Percentiles rank a stretch among this genome's conserved stretches.
Conservation (phyloP, 2,329 filamentous ascomycete species). For the Curvularia hawaiiensis region DNA sequence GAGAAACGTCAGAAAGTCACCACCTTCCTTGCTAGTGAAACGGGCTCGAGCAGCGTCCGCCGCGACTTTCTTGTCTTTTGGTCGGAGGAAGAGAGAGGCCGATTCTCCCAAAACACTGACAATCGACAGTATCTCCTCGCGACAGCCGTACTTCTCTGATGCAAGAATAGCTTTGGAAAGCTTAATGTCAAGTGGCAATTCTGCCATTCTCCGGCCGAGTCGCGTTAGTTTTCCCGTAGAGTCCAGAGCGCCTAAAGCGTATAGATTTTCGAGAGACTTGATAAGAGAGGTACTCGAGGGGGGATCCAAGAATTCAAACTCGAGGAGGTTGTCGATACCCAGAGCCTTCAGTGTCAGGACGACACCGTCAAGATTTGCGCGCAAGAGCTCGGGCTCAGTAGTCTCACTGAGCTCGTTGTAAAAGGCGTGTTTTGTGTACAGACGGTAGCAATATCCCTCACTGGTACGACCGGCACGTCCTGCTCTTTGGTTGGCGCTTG, state of each 20-base stretch:
- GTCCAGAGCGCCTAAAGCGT: constrained; percentile 87
- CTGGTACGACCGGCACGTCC: constrained; percentile 92
- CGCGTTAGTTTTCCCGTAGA: constrained; percentile 89
- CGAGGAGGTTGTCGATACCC: constrained; percentile 88
- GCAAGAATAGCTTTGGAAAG: constrained; percentile 87
- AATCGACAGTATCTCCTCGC: constrained; percentile 89
- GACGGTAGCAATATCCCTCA: constrained; percentile 88
- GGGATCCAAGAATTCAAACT: constrained; percentile 96
- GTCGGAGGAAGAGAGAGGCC: constrained; percentile 87
- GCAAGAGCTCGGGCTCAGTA: constrained; percentile 92
- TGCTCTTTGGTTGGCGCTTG: constrained; percentile 89
- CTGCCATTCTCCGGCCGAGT: constrained; percentile 89
- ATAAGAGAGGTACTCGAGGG: constrained; percentile 90
- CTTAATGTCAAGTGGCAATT: constrained; percentile 93
- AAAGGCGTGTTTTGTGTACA: constrained; percentile 93
- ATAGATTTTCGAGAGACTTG: constrained; percentile 85
- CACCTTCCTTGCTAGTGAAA: constrained; percentile 79
- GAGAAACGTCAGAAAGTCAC: constrained; percentile 85
- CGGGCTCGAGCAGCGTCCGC: constrained; percentile 88
- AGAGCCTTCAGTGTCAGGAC: constrained; percentile 87
- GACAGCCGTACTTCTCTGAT: constrained; percentile 87
- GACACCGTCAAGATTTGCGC: constrained; percentile 83
- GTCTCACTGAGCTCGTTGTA: constrained; percentile 90
- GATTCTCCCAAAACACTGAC: constrained; percentile 94
- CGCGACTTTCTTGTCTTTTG: constrained; percentile 94